phyloP scores from a whole-genome alignment of 495 filamentous ascomycete genomes.

The Aspergillus indologenus region DNA sequence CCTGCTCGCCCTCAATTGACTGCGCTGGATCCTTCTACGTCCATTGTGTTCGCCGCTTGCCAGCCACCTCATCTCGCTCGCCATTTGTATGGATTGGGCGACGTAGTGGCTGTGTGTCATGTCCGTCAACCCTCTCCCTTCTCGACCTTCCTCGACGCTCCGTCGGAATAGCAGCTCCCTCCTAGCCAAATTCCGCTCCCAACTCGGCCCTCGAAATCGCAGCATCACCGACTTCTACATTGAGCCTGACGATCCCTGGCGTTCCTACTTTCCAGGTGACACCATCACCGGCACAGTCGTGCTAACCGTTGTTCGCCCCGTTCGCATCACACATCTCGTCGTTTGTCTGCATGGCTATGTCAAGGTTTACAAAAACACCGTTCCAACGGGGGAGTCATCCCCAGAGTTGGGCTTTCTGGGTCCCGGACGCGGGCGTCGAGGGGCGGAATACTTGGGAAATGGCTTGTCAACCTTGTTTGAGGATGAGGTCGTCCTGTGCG shows the following conservation, averaged over 20 bases:
- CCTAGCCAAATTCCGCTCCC: slow-evolving; percentile 56
- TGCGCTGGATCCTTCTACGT: not conserved
- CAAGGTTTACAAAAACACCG: slow-evolving; percentile 77
- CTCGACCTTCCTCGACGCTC: slow-evolving; percentile 36
- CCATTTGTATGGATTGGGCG: slow-evolving; percentile 40
- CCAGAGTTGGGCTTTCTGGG: slow-evolving; percentile 48
- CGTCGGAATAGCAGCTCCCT: slow-evolving; percentile 50
- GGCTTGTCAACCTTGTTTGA: slow-evolving; percentile 84
- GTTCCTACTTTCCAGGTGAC: slow-evolving; percentile 73
- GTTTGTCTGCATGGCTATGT: slow-evolving; percentile 85
- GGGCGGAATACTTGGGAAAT: slow-evolving; percentile 71
- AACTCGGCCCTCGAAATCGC: slow-evolving; percentile 64
- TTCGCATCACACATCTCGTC: slow-evolving; percentile 87
- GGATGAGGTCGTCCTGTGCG: slow-evolving; percentile 86
- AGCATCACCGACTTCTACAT: slow-evolving; percentile 78
- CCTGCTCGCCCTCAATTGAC: slow-evolving; percentile 3
- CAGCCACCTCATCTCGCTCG: slow-evolving; percentile 9
- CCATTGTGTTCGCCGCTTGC: slow-evolving; percentile 8
- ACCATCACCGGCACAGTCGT: slow-evolving; percentile 70
- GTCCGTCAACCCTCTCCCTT: slow-evolving; percentile 41
- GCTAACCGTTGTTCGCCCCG: slow-evolving; percentile 73
- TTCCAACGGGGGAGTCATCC: slow-evolving; percentile 57
- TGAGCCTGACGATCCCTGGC: slow-evolving; percentile 77
- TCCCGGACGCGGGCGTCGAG: slow-evolving; percentile 52
- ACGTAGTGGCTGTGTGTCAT: slow-evolving; percentile 37